Percentiles rank a stretch among this genome's conserved stretches.
Conservation (phyloP, 2,329 filamentous ascomycete species). For the Pseudogymnoascus sp. region DNA sequence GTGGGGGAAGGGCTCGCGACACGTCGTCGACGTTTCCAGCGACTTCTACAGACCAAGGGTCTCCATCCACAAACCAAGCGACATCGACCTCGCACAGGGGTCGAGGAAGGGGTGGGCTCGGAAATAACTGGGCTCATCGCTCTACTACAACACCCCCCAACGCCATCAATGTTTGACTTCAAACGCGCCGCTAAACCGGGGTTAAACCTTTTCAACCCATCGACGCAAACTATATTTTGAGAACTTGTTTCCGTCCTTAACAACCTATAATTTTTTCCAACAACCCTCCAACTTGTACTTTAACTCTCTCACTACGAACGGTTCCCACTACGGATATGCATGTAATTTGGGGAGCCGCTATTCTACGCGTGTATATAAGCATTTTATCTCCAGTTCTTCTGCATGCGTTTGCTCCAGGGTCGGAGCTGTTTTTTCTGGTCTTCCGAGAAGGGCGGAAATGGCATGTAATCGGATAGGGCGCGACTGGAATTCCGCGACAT, state of each 20-base stretch:
- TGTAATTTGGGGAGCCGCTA: constrained; percentile 9
- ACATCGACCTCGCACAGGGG: constrained; percentile 18
- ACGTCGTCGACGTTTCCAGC: constrained; percentile 21
- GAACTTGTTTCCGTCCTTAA: not conserved
- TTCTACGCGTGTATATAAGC: constrained; percentile 8
- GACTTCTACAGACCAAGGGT: constrained; percentile 20
- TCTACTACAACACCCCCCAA: constrained; percentile 3
- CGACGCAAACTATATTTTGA: constrained; percentile 9
- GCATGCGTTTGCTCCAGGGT: constrained; percentile 8
- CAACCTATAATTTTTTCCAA: constrained; percentile 8
- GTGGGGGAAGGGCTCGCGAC: constrained; percentile 27
- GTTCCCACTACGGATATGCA: constrained; percentile 7
- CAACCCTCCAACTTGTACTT: constrained; percentile 7
- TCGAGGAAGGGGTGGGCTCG: constrained; percentile 22
- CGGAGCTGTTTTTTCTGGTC: constrained; percentile 1
- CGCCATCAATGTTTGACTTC: constrained; percentile 5
- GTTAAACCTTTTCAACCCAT: not conserved
- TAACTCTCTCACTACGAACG: constrained; percentile 4
- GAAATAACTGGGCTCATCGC: constrained; percentile 7
- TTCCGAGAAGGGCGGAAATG: not conserved
- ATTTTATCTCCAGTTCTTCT: constrained; percentile 3
- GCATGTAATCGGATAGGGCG: constrained; percentile 1
- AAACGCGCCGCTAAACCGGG: not conserved
- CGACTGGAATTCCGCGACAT: not conserved
- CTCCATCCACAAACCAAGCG: constrained; percentile 19